Conservation (phyloP, 2,329 filamentous ascomycete species). For the Gnomoniopsis sp. region DNA sequence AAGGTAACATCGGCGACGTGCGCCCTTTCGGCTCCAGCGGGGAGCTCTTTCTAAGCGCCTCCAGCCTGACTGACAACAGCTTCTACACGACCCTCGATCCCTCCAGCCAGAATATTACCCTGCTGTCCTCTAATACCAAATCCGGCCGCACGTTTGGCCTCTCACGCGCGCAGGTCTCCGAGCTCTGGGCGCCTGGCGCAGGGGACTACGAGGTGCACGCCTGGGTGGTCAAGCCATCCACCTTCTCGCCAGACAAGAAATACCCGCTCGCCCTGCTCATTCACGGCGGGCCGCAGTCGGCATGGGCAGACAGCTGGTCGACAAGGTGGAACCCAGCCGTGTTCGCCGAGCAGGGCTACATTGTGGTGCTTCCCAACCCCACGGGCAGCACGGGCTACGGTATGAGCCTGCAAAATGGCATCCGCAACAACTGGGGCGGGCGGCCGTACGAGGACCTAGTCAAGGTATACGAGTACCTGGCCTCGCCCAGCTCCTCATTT, state of each 20-base stretch:
- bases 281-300: conserved; percentile 78
- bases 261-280: conserved; percentile 79
- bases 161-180: conserved; percentile 58
- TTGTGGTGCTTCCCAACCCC: conserved; percentile 78
- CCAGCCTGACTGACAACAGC: conserved; percentile 69
- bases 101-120: conserved; percentile 29
- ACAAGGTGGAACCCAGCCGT: conserved; percentile 84
- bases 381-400: conserved; percentile 83
- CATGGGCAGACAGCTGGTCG: conserved; percentile 74
- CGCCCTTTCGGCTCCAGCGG: conserved; percentile 45
- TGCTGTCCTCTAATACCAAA: conserved; percentile 63
- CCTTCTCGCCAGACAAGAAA: conserved; percentile 66
- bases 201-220: conserved; percentile 66
- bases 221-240: conserved; percentile 62
- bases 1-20: conserved; percentile 54
- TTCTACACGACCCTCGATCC: conserved; percentile 60
- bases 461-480: conserved; percentile 72
- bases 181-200: conserved; percentile 67
- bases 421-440: conserved; percentile 79
- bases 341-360: conserved; percentile 84
- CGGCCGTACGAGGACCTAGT: conserved; percentile 80
- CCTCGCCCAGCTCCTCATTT: conserved; percentile 40
- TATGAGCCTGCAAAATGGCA: conserved; percentile 72
- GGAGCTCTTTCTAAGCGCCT: conserved; percentile 62
- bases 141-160: conserved; percentile 66